These are phyloP conservation scores for Ophiorrhiza pumila DNA, from an alignment of 257 asterid species.

Conservation along the genomic window DNA sequence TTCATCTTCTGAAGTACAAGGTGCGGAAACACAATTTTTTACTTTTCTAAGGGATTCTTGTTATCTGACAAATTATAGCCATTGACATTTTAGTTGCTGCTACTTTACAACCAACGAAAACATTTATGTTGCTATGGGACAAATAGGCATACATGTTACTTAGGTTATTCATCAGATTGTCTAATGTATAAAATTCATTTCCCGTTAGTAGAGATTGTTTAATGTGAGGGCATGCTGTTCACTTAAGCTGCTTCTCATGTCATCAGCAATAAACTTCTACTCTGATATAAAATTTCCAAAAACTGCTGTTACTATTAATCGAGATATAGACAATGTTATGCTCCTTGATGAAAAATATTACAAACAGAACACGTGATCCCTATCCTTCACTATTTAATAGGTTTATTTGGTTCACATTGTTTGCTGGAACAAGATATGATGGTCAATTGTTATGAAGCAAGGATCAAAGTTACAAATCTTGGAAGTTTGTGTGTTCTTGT, in stretches of 20 bases:
- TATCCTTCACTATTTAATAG: too few relatives aligned
- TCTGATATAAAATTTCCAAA: not conserved
- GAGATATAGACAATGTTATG: not conserved
- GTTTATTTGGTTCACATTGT: too few relatives aligned
- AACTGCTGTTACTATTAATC: not conserved
- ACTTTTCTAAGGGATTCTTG: slow-evolving; percentile 1
- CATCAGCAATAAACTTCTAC: not conserved
- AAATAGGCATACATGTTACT: not conserved
- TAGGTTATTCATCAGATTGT: not conserved
- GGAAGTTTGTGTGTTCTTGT: too few relatives aligned
- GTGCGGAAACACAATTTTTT: slow-evolving; percentile 14
- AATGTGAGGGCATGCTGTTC: not conserved
- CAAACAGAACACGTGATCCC: not conserved
- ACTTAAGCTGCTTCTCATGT: not conserved
- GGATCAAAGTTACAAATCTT: too few relatives aligned
- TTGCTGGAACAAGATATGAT: too few relatives aligned
- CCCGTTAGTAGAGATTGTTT: not conserved
- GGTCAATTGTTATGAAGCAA: too few relatives aligned
- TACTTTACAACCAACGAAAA: too few relatives aligned
- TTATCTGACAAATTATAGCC: not conserved
- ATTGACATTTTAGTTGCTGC: too few relatives aligned
- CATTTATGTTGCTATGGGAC: slow-evolving; percentile 1
- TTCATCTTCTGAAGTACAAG: slow-evolving; percentile 45
- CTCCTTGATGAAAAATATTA: not conserved
- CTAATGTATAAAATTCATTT: not conserved